Percentiles rank a stretch among this genome's conserved stretches.
Conservation (phyloP, 2,329 filamentous ascomycete genomes). For the Alternaria incomplexa region DNA sequence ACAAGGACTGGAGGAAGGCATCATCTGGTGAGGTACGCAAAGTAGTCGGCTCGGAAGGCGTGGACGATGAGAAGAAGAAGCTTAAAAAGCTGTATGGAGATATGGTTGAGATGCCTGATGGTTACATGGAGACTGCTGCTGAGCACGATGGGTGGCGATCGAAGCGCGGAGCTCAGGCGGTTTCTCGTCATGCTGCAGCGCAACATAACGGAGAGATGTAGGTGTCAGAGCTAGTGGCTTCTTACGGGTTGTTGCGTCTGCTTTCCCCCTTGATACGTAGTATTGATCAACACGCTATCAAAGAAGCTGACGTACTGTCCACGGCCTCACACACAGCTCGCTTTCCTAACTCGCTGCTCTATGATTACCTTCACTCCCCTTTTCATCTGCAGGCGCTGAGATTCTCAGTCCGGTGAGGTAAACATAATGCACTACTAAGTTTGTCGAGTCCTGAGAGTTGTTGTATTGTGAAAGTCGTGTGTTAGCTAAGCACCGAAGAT, state of each 20-base stretch:
- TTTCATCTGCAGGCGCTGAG: no score
- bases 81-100: conserved; percentile 14
- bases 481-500: neutral
- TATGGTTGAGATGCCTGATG: conserved; percentile 7
- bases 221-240: neutral
- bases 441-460: neutral
- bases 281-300: no score
- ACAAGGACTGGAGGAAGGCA: conserved; percentile 18
- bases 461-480: neutral
- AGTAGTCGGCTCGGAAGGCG: conserved; percentile 8
- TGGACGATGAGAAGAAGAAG: conserved; percentile 1
- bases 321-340: no score
- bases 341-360: no score
- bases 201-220: neutral
- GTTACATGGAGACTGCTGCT: conserved; percentile 13
- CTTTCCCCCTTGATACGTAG: no score
- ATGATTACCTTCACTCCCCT: no score
- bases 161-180: conserved; percentile 10
- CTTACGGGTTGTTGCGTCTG: no score
- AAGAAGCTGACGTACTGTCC: no score
- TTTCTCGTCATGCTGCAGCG: conserved; percentile 11
- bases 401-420: no score
- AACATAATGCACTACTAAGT: no score
- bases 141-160: conserved; percentile 22
- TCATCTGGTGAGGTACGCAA: neutral